Conservation (phyloP, 2,329 filamentous ascomycete genomes). For the Aspergillus chevalieri region DNA sequence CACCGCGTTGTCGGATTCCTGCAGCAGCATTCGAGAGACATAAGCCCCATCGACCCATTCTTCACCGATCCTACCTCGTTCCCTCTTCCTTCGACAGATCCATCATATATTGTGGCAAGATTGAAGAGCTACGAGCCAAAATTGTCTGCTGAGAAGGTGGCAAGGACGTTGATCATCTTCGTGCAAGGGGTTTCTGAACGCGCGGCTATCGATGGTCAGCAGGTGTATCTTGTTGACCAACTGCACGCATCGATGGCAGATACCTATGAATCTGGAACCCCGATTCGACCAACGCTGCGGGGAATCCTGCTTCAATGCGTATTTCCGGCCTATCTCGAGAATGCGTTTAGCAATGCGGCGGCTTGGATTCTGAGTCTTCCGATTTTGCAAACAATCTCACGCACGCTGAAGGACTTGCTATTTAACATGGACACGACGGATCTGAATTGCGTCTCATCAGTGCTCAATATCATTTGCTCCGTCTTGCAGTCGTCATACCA, state of each 20-base stretch:
- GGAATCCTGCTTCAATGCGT: conserved; percentile 49
- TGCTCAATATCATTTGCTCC: conserved; percentile 30
- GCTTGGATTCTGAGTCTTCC: conserved; percentile 51
- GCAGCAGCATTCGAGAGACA: conserved; percentile 54
- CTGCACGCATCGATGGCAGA: conserved; percentile 46
- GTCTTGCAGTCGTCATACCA: conserved; percentile 34
- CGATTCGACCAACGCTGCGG: conserved; percentile 42
- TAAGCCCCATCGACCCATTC: conserved; percentile 52
- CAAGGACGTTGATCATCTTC: conserved; percentile 53
- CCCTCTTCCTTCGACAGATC: conserved; percentile 54
- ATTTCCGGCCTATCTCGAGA: conserved; percentile 53
- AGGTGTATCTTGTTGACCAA: conserved; percentile 51
- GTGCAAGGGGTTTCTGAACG: conserved; percentile 55
- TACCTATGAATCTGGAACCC: conserved; percentile 37
- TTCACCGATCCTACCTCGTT: conserved; percentile 57
- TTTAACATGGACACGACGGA: conserved; percentile 42
- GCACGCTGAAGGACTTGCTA: conserved; percentile 40
- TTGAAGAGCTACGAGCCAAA: conserved; percentile 55
- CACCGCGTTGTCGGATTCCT: conserved; percentile 54
- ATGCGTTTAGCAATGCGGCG: conserved; percentile 37
- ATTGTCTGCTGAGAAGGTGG: conserved; percentile 42
- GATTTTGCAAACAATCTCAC: conserved; percentile 44
- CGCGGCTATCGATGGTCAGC: conserved; percentile 53
- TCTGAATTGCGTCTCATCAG: conserved; percentile 29
- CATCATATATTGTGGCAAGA: conserved; percentile 56